Base-by-base conservation (phyloP, 371 early-diverging fungal genomes). In the Actinomortierella wolfii region DNA sequence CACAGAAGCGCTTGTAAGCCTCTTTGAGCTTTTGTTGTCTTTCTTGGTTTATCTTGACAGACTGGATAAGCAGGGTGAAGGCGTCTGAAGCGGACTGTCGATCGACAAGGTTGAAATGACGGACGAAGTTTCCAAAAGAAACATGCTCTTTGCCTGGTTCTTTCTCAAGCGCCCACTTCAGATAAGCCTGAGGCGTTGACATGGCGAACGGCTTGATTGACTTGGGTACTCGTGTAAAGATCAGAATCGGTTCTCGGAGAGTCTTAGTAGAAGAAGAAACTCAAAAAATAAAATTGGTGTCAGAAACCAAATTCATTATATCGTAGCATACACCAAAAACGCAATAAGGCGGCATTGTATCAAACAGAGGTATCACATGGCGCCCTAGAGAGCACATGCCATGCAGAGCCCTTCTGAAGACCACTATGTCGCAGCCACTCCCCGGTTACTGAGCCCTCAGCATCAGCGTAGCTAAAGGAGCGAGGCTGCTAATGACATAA, bases 381-480 rank as follows among this genome's bases (percentile, higher is more conserved):
- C 63, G 63, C 63, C 63, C 63, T 42, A 40, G 63, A 56, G 63
- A 56, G 57, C 57, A 63, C 63, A 63, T 57, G 59, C 57, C 58
- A 58, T 64, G 64, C 52, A 58, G 50, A 58, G 39, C 49, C 53
- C 26, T 29, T 45, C 57, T 39, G 48, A 47, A 18, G 64, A 52
- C 54, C 64, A 57, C 57, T 48, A 57, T 57, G 54, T 63, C 57
- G 54, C 29, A 53, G 57, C 57, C 64, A 63, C 57, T 57, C 34
- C 54, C 53, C 54, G 11, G 41, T 54, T 46, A 49, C 57, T 48
- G 51, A 56, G 39, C 57, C 57, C 48, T 15, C 46, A 46, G 57
- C 57, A 55, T 39, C 41, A 50, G 55, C 50, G 47, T 49, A 54
- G 61, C 61, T 44, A 39, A 61, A 42, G 55, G 47, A 54, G 61